These are phyloP conservation scores for Colletotrichum echinochloae DNA, from an alignment of 2,329 filamentous ascomycete genomes.

Conservation along the genomic window DNA sequence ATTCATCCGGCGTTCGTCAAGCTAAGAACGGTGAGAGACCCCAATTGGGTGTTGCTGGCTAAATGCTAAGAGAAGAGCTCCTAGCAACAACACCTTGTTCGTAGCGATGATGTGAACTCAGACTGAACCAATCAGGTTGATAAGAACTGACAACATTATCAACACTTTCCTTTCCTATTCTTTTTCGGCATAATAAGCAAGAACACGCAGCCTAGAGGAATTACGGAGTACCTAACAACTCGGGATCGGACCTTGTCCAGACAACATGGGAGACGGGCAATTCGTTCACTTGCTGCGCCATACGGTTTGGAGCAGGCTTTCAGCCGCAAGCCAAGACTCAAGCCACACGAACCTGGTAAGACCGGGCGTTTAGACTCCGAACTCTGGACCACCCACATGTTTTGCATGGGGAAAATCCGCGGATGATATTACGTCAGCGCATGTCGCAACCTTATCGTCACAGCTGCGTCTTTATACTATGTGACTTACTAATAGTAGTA, in stretches of 20 bases:
- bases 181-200: background rate
- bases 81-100: background rate
- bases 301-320: background rate
- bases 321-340: background rate
- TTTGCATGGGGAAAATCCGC: background rate
- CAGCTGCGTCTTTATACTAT: conserved; percentile 10
- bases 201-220: background rate
- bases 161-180: background rate
- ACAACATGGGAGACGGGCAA: background rate
- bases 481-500: background rate
- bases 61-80: background rate
- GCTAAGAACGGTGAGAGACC: background rate
- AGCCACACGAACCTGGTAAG: background rate
- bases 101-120: background rate
- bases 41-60: conserved; percentile 3
- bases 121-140: background rate
- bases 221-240: background rate
- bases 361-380: background rate
- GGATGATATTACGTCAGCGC: background rate
- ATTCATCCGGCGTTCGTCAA: background rate
- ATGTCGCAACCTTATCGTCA: conserved; percentile 29
- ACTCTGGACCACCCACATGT: background rate
- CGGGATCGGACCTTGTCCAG: background rate
- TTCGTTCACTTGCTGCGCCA: background rate
- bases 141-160: background rate